phyloP scores from a whole-genome alignment of 2,329 filamentous ascomycete species.

The Hypoxylon sp. region DNA sequence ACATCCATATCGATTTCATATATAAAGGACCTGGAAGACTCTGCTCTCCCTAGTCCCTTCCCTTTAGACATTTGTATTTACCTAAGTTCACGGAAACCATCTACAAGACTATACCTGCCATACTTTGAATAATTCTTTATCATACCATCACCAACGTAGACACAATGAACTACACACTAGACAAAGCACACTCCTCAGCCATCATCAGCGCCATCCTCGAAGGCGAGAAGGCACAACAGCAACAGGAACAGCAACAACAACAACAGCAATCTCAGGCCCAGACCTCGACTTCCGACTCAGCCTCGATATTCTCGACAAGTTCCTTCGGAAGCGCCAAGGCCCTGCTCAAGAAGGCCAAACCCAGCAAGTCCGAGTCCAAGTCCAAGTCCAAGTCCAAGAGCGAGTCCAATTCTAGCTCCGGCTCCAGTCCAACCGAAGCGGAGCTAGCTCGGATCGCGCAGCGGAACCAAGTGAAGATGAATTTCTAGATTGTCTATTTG shows the following conservation, averaged over 20 bases:
- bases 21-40: constrained; percentile 9
- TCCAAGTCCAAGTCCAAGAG: constrained; percentile 15
- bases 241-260: constrained; percentile 13
- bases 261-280: constrained; percentile 7
- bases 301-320: constrained; percentile 43
- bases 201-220: constrained; percentile 29
- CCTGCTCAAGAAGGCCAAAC: constrained; percentile 39
- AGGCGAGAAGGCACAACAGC: constrained; percentile 32
- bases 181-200: constrained; percentile 40
- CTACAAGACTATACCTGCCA: not conserved
- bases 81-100: not conserved
- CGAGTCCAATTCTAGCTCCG: constrained; percentile 3
- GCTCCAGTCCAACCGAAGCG: constrained; percentile 15
- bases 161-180: constrained; percentile 41
- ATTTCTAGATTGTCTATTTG: constrained; percentile 12
- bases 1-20: constrained; percentile 1
- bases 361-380: constrained; percentile 26
- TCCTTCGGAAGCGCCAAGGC: constrained; percentile 42
- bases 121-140: not conserved
- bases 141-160: constrained; percentile 3
- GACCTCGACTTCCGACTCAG: constrained; percentile 35
- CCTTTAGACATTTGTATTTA: not conserved
- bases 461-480: constrained; percentile 41
- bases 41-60: not conserved
- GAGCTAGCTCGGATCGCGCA: constrained; percentile 31